These are phyloP conservation scores for Neoscytalidium dimidiatum DNA, from an alignment of 2,329 filamentous ascomycete genomes.

Conservation along the genomic window DNA sequence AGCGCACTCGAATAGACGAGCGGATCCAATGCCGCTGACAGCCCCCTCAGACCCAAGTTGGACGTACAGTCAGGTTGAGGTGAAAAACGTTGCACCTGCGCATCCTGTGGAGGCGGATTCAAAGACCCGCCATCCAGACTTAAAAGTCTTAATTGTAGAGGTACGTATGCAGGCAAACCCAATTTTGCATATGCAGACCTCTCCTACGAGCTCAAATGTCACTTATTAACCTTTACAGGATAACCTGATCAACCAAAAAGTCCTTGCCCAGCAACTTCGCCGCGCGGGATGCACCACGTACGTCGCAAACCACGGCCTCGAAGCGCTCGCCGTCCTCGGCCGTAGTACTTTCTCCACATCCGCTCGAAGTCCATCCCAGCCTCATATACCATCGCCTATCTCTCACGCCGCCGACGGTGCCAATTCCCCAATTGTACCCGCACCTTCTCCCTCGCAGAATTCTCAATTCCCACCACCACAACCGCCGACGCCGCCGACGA, in stretches of 20 bases:
- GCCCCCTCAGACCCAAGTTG: constrained; percentile 2
- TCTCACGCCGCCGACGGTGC: no score
- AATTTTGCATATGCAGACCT: background rate
- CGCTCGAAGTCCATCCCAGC: background rate
- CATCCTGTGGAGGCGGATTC: background rate
- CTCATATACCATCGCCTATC: no score
- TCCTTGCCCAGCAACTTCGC: constrained; percentile 34
- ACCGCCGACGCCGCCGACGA: no score
- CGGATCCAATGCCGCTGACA: background rate
- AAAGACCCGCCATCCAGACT: background rate
- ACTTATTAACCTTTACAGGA: constrained; percentile 23
- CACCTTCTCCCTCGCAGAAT: no score
- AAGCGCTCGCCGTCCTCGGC: constrained; percentile 30
- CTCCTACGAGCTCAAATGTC: no score
- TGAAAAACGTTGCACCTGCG: background rate
- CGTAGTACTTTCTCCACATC: background rate
- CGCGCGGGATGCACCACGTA: constrained; percentile 32
- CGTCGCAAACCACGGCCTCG: constrained; percentile 36
- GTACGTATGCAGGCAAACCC: background rate
- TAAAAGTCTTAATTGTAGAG: constrained; percentile 12
- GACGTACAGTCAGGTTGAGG: background rate
- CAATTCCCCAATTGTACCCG: no score
- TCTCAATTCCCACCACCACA: no score
- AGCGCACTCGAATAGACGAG: background rate
- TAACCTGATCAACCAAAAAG: constrained; percentile 40